Evolutionary conservation across 495 filamentous ascomycete species (phyloP).

Genomic region (Haplographium delicatum): DNA sequence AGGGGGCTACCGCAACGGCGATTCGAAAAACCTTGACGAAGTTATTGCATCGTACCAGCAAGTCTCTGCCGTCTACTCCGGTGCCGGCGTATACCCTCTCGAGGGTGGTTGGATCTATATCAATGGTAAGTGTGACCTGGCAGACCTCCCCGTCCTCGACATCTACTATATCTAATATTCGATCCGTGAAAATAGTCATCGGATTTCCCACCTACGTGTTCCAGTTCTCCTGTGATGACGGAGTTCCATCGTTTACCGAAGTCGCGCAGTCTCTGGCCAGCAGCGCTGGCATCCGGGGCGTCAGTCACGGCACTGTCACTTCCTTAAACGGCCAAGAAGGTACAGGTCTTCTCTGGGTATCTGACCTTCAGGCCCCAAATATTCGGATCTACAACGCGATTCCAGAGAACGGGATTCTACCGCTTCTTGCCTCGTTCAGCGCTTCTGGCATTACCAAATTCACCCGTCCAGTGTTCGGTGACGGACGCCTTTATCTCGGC

Average conservation of each 20-base stretch:
- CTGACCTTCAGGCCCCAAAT: constrained; percentile 34
- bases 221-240: constrained; percentile 34
- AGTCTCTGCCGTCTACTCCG: constrained; percentile 40
- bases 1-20: constrained; percentile 46
- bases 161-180: no score
- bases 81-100: constrained; percentile 41
- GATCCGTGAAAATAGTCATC: no score
- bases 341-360: constrained; percentile 35
- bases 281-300: constrained; percentile 32
- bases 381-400: constrained; percentile 35
- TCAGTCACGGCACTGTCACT: constrained; percentile 38
- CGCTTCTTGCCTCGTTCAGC: constrained; percentile 33
- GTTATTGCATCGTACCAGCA: constrained; percentile 37
- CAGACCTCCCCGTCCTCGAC: no score
- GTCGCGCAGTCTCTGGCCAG: constrained; percentile 31
- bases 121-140: constrained; percentile 27
- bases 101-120: constrained; percentile 47
- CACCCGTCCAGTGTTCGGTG: constrained; percentile 42
- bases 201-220: constrained; percentile 29
- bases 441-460: constrained; percentile 40
- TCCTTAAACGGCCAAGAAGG: constrained; percentile 35
- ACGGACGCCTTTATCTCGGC: constrained; percentile 39
- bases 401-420: constrained; percentile 35
- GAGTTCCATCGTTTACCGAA: constrained; percentile 35
- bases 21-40: constrained; percentile 32